These are phyloP conservation scores for Grigorovia jiainica DNA, from an alignment of 805 yeast genomes.

Conservation along the genomic window DNA sequence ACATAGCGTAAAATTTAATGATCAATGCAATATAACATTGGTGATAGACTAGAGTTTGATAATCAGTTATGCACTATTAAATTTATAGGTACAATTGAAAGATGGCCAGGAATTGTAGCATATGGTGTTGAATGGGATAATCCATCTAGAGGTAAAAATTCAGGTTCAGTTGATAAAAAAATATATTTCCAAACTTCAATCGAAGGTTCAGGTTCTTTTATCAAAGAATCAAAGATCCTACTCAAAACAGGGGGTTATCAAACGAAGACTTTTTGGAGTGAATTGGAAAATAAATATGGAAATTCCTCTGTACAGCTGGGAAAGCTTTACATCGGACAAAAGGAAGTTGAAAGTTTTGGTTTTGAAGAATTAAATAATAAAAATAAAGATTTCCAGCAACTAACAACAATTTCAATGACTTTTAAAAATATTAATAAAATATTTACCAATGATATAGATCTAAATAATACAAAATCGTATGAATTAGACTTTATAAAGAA, in stretches of 20 bases:
- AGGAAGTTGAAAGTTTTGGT: constrained; percentile 54
- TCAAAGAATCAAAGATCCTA: constrained; percentile 11
- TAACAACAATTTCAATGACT: constrained; percentile 41
- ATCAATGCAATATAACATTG: constrained; percentile 12
- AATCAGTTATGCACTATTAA: constrained; percentile 53
- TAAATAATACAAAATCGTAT: not conserved
- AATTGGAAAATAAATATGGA: constrained; percentile 43
- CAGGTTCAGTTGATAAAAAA: constrained; percentile 48
- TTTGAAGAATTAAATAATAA: constrained; percentile 45
- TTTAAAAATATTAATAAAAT: constrained; percentile 1
- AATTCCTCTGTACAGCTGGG: constrained; percentile 22
- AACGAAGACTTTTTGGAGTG: constrained; percentile 34
- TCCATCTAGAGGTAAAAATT: constrained; percentile 56
- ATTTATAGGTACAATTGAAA: constrained; percentile 50
- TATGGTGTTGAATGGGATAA: constrained; percentile 87
- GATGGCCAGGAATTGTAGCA: constrained; percentile 51
- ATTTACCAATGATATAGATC: not conserved
- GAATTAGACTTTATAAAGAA: not conserved
- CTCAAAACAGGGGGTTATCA: constrained; percentile 27
- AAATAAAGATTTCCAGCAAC: constrained; percentile 37
- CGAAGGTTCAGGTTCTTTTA: constrained; percentile 17
- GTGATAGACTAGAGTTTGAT: constrained; percentile 29
- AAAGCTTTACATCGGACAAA: constrained; percentile 42
- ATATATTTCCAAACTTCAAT: constrained; percentile 40
- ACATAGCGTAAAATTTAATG: too few species aligned